phyloP scores from a whole-genome alignment of 345 rosid genomes.

The Salix exigua region DNA sequence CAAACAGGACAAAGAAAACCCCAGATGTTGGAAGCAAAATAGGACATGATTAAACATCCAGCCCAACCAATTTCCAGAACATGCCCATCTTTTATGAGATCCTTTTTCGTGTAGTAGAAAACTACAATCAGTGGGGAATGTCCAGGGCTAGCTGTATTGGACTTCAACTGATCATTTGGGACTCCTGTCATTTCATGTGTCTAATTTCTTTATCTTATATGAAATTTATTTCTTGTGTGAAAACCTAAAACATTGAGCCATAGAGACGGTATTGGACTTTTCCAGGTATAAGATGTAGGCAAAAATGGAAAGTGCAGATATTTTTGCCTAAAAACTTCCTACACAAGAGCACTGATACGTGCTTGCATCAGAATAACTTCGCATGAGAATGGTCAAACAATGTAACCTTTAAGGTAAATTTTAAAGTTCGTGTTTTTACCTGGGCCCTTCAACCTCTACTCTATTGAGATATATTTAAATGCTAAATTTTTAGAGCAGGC shows the following conservation, averaged over 20 bases:
- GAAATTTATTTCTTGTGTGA: background rate
- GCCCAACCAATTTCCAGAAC: background rate
- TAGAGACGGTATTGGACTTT: background rate
- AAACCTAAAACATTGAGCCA: background rate
- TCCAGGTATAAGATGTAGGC: background rate
- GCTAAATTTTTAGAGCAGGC: background rate
- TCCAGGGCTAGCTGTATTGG: background rate
- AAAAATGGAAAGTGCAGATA: background rate
- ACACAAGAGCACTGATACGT: background rate
- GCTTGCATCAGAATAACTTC: background rate
- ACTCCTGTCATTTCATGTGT: background rate
- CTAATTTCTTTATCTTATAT: background rate
- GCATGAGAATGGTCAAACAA: background rate
- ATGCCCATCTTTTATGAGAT: background rate
- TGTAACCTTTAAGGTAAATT: background rate
- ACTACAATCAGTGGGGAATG: background rate
- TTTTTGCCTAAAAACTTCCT: background rate
- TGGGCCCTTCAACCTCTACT: background rate
- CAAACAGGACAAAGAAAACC: background rate
- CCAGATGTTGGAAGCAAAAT: background rate
- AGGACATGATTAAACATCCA: background rate
- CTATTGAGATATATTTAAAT: background rate
- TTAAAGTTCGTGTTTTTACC: background rate
- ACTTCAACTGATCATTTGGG: background rate
- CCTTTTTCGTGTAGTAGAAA: background rate